Evolutionary conservation across 164 flowering plant species (phyloP).

Genomic region (Brasenia schreberi): DNA sequence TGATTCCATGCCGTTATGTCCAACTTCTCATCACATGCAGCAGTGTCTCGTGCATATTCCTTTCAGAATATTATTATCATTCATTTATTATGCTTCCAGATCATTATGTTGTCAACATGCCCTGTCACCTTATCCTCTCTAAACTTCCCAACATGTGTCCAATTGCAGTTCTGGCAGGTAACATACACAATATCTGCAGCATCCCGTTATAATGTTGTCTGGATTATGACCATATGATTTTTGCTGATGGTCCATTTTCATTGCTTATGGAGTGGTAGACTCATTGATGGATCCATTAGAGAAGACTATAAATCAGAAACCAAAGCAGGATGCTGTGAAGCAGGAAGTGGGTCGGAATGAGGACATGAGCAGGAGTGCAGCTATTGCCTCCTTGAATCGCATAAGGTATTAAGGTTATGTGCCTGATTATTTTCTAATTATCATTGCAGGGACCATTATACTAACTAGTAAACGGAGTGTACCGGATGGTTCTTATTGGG

Average conservation of each 20-base stretch:
- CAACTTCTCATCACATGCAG: too few species aligned
- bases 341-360: slow-evolving; percentile 99
- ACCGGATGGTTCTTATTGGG: too few species aligned
- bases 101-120: slow-evolving; percentile 99
- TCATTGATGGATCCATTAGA: slow-evolving; percentile 96
- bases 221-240: background rate
- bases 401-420: too few species aligned
- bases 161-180: slow-evolving; percentile 93
- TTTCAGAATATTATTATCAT: too few species aligned
- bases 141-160: slow-evolving; percentile 96
- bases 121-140: slow-evolving; percentile 96
- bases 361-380: slow-evolving; percentile 98
- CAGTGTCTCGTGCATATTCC: too few species aligned
- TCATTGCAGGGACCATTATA: too few species aligned
- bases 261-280: slow-evolving; percentile 53
- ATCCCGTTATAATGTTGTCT: too few species aligned
- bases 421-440: too few species aligned
- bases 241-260: background rate
- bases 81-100: slow-evolving; percentile 29
- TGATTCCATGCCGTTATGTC: too few species aligned
- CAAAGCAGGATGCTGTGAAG: slow-evolving; percentile 97
- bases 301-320: slow-evolving; percentile 80
- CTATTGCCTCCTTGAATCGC: slow-evolving; percentile 82
- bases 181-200: too few species aligned
- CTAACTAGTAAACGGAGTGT: too few species aligned